These are phyloP conservation scores for Ophiostoma novo-ulmi DNA, from an alignment of 2,329 filamentous ascomycete genomes.

Conservation along the genomic window DNA sequence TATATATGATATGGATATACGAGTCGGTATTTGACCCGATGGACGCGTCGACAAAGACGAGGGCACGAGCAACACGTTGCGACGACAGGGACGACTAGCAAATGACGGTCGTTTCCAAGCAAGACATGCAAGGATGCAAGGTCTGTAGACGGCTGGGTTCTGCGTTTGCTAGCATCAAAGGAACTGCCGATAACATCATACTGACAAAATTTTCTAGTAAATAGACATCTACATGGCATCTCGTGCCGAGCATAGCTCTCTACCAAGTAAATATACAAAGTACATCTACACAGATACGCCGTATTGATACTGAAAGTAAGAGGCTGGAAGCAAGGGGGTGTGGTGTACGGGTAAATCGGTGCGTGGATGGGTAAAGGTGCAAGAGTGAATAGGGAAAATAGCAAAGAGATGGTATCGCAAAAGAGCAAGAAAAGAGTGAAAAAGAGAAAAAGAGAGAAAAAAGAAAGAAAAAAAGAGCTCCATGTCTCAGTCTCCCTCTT, in stretches of 20 bases:
- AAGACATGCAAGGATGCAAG: not conserved
- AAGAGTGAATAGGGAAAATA: not conserved
- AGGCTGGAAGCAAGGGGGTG: not conserved
- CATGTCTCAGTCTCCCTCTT: conserved; percentile 6
- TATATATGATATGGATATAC: not conserved
- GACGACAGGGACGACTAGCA: not conserved
- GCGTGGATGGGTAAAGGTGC: not conserved
- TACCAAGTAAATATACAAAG: not conserved
- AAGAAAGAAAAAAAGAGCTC: not conserved
- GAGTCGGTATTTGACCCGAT: too few species aligned
- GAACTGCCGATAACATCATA: not conserved
- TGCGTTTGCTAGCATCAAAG: not conserved
- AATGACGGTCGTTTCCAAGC: not conserved
- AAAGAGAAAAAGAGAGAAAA: not conserved
- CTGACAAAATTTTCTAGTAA: too few species aligned
- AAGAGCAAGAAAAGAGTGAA: not conserved
- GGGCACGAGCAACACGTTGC: not conserved
- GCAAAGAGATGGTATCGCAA: not conserved
- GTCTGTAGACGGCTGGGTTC: not conserved
- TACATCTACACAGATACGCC: too few species aligned
- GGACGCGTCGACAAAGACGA: not conserved
- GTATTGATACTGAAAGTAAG: not conserved
- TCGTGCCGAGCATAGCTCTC: too few species aligned
- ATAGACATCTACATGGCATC: too few species aligned
- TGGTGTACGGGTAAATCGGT: not conserved